These are phyloP conservation scores for Cladosporium velox DNA, from an alignment of 2,329 filamentous ascomycete genomes.

Conservation along the genomic window DNA sequence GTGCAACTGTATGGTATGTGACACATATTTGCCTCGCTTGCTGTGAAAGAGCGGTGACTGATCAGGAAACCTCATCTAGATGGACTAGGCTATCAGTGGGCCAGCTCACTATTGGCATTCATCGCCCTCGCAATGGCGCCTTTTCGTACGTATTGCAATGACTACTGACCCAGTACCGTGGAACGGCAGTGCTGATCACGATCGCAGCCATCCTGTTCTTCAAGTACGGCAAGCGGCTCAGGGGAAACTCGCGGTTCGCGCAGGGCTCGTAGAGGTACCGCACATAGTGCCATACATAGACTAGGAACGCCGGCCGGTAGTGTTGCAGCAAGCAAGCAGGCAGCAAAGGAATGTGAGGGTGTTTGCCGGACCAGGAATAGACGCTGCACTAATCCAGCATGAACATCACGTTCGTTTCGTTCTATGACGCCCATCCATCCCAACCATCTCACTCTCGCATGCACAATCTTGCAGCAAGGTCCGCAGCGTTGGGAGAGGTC, in stretches of 20 bases:
- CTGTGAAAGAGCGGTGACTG: constrained; percentile 48
- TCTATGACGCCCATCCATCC: constrained; percentile 3
- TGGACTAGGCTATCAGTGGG: constrained; percentile 53
- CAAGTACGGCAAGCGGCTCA: constrained; percentile 51
- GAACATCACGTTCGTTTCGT: not conserved
- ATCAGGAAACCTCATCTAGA: constrained; percentile 25
- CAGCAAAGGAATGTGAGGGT: not conserved
- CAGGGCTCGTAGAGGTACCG: constrained; percentile 35
- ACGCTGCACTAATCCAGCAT: constrained; percentile 8
- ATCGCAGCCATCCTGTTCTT: constrained; percentile 49
- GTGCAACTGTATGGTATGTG: constrained; percentile 52
- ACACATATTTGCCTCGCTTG: constrained; percentile 1
- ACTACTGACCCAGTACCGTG: constrained; percentile 28
- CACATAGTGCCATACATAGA: constrained; percentile 25
- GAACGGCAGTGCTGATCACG: constrained; percentile 26
- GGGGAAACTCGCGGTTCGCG: constrained; percentile 51
- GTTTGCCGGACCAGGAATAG: constrained; percentile 22
- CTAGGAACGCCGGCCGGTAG: not conserved
- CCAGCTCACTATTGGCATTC: constrained; percentile 48
- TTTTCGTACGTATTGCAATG: constrained; percentile 36
- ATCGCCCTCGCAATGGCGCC: constrained; percentile 53
- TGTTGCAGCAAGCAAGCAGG: constrained; percentile 3
- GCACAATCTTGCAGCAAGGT: constrained; percentile 9
- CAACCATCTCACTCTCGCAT: constrained; percentile 19
- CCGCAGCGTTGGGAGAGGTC: constrained; percentile 18